Evolutionary conservation across 208 protist species (phyloP).

Genomic region (Trypanosoma rangeli): DNA sequence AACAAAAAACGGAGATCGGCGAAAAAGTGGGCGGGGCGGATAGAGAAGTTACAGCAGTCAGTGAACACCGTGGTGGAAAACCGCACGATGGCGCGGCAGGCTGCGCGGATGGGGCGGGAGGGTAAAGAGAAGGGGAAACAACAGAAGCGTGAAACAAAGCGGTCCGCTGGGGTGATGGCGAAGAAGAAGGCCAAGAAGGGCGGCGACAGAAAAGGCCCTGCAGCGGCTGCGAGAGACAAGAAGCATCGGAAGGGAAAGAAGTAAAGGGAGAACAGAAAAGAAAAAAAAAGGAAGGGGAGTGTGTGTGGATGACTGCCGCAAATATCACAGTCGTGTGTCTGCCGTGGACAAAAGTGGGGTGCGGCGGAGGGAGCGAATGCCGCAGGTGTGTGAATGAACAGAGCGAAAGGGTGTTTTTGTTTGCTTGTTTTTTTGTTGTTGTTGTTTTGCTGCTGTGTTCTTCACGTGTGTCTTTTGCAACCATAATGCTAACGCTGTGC

Average conservation of each 20-base stretch:
- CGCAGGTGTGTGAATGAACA: too few species aligned
- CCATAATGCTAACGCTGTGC: too few species aligned
- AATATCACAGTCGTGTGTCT: too few species aligned
- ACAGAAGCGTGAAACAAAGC: conserved; percentile 9
- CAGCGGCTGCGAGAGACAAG: conserved; percentile 20
- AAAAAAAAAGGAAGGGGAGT: neutral
- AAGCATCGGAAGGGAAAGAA: conserved; percentile 23
- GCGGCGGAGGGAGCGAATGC: neutral
- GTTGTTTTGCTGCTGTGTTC: too few species aligned
- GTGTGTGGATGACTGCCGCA: too few species aligned
- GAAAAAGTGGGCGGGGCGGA: conserved; percentile 71
- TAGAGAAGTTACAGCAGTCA: conserved; percentile 56
- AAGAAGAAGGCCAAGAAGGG: conserved; percentile 31
- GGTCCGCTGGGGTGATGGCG: neutral
- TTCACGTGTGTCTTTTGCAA: too few species aligned
- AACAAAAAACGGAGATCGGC: conserved; percentile 82
- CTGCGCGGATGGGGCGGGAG: conserved; percentile 25
- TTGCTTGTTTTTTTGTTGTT: too few species aligned
- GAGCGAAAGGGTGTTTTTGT: too few species aligned
- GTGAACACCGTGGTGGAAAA: conserved; percentile 79
- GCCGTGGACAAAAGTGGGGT: neutral
- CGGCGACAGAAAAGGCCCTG: conserved; percentile 8
- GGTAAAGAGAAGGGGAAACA: conserved; percentile 26
- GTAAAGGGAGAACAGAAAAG: neutral
- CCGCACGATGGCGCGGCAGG: conserved; percentile 40